Evolutionary conservation across 805 yeast species (phyloP), one percentile per base, ranked within the genome.

Genomic region (Wickerhamiella sergipiensis): DNA sequence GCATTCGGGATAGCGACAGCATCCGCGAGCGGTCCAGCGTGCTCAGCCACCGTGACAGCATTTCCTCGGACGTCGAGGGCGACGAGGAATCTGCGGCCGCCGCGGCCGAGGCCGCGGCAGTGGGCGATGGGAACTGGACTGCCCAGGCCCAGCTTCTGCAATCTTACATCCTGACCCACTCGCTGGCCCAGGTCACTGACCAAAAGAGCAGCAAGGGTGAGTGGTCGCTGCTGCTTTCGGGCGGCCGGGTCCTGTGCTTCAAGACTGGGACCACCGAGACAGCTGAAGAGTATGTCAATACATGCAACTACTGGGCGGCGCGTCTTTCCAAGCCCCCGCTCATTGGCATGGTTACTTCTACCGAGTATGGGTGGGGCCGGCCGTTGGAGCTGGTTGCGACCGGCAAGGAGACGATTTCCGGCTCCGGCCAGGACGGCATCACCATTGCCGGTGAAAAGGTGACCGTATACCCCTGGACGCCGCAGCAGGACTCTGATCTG

Each of bases 261-360:
- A 80, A 78, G 64, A 79, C 87, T 0, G 81, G 82, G 10, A 78
- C 85, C 13, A 62, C 69, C 22, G 84, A 80, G 57, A 76, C 77
- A 52, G 92, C 95, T 0, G 67, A 69, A 43, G 83, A 79, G 60
- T 85, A 77, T 64, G 78, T 84, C 17, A 77, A 81, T 57, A 79
- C 90, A 5, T 81, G 92, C 66, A 88, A 87, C 64, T 88, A 85
- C 63, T 88, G 96, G 95, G 85, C 94, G 2, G 85, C 90, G 1
- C 76, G 92, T 56, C 75, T 84, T 38, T 82, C 95, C 6, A 82
- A 88, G 15, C 81, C 85, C 19, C 95, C 95, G 2, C 73, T 70
- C 31, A 82, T 79, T 50, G 79, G 83, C 55, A 72, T 85, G 31
- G 79, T 87, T 1, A 80, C 90, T 6, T 75, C 71, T 50, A 76